phyloP scores from a whole-genome alignment of 441 rosid genomes.

The Lepidium campestre region DNA sequence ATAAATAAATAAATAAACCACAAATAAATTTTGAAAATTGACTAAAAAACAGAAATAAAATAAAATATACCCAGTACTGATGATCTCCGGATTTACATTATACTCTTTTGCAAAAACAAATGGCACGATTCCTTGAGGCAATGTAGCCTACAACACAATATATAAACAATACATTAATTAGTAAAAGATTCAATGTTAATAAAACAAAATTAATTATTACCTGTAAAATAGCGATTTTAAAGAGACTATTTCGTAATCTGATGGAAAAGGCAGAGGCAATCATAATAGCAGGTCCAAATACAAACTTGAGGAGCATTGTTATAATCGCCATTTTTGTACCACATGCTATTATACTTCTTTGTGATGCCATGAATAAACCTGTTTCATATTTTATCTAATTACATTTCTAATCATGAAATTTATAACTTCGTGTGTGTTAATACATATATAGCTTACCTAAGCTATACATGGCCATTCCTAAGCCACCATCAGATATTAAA shows the following conservation, averaged over 20 bases:
- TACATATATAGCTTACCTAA: constrained; percentile 42
- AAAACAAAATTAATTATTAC: constrained; percentile 24
- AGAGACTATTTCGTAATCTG: constrained; percentile 42
- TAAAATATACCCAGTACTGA: constrained; percentile 64
- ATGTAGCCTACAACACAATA: constrained; percentile 60
- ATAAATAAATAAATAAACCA: neutral
- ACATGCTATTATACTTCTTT: constrained; percentile 62
- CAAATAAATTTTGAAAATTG: too few relatives aligned
- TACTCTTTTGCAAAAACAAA: constrained; percentile 92
- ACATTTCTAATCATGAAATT: neutral
- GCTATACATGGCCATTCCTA: constrained; percentile 99
- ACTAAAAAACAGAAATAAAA: neutral
- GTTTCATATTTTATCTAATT: neutral
- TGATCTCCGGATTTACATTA: constrained; percentile 67
- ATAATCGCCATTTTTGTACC: constrained; percentile 48
- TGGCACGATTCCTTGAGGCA: constrained; percentile 89
- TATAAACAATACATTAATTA: neutral
- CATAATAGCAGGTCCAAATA: constrained; percentile 73
- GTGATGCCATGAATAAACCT: constrained; percentile 91
- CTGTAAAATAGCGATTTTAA: constrained; percentile 70
- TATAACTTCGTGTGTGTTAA: neutral
- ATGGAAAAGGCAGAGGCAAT: constrained; percentile 46
- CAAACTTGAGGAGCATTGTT: constrained; percentile 59
- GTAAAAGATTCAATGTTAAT: too few relatives aligned
- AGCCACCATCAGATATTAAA: constrained; percentile 77